Evolutionary conservation across 192 early-diverging fungal species (phyloP).

Genomic region (Pilaira anomala): DNA sequence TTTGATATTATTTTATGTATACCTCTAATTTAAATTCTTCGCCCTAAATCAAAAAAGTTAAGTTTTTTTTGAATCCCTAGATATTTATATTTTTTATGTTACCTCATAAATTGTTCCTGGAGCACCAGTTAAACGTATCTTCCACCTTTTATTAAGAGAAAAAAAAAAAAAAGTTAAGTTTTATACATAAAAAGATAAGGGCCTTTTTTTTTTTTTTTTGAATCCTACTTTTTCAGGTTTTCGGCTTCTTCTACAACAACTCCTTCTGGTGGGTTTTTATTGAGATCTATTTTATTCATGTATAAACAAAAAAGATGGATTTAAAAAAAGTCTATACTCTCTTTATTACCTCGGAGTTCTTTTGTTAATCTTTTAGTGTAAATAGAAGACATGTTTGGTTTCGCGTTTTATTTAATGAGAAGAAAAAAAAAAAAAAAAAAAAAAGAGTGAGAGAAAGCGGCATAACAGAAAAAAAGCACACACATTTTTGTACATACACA

Average conservation of each 20-base stretch:
- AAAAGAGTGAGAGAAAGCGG: too few relatives aligned
- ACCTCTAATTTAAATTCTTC: slow-evolving; percentile 52
- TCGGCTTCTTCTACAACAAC: slow-evolving; percentile 50
- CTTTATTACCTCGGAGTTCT: slow-evolving; percentile 50
- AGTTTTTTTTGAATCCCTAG: not conserved
- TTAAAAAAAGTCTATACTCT: too few relatives aligned
- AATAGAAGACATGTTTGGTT: slow-evolving; percentile 18
- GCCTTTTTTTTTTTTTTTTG: too few relatives aligned
- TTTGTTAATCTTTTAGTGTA: slow-evolving; percentile 50
- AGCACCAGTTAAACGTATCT: slow-evolving; percentile 57
- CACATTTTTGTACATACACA: too few relatives aligned
- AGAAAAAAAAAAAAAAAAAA: too few relatives aligned
- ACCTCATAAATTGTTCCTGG: slow-evolving; percentile 68
- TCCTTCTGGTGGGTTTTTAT: slow-evolving; percentile 49
- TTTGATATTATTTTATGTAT: not conserved
- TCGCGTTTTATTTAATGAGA: too few relatives aligned
- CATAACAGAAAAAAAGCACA: too few relatives aligned
- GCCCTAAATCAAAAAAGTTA: slow-evolving; percentile 28
- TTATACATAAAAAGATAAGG: not conserved
- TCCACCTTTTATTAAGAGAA: slow-evolving; percentile 49
- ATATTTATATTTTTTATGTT: not conserved
- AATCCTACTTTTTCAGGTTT: slow-evolving; percentile 52
- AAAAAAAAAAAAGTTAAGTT: not conserved
- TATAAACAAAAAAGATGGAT: too few relatives aligned
- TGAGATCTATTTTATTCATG: too few relatives aligned